Evolutionary conservation across 106 monocot species (phyloP), one percentile per base, ranked within the genome.

Genomic region (Chionographis japonica): DNA sequence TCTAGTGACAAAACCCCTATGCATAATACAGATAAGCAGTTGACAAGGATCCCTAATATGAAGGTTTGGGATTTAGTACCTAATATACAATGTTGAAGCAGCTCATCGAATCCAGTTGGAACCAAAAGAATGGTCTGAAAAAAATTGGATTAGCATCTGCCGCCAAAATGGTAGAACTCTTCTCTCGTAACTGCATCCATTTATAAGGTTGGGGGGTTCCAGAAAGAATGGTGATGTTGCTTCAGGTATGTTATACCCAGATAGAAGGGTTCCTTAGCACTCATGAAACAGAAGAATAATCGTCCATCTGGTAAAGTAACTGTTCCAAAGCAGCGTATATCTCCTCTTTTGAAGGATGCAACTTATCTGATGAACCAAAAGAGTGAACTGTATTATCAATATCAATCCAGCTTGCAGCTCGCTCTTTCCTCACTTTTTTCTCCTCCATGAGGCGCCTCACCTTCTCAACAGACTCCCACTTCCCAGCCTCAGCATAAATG

Each of bases 341-440:
- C 8, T 72, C 54, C 16, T 52, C 62, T 39, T 76, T 73, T 58
- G 56, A 59, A 70, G 60, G 69, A 9, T 78, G 74, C 46, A 37
- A 62, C 15, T 59, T 19, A 59, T 74, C 79, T 17, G 52, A 63
- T 52, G 68, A 54, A 42, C 46, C 39, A 56, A 83, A 80, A 8
- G 72, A 69, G 62, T 85, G 78, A 14, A 80, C 62, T 18, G 51
- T 12, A 59, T 77, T 65, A 57, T 81, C 69, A 64, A 84, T 42
- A 59, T 78, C 78, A 59, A 86, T 67, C 77, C 77, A 86, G 55
- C 86, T 90, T 49, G 61, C 35, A 67, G 73, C 83, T 35, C 37
- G 62, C 36, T 81, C 83, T 68, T 90, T 90, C 58, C 60, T 90
- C 49, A 79, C 54, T 39, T 65, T 70, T 54, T 76, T 57, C 54